A percentile compares a stretch with the other conserved stretches of the same genome.
phyloP scores from a whole-genome alignment of 2,329 filamentous ascomycete species.

The Bretziella fagacearum region DNA sequence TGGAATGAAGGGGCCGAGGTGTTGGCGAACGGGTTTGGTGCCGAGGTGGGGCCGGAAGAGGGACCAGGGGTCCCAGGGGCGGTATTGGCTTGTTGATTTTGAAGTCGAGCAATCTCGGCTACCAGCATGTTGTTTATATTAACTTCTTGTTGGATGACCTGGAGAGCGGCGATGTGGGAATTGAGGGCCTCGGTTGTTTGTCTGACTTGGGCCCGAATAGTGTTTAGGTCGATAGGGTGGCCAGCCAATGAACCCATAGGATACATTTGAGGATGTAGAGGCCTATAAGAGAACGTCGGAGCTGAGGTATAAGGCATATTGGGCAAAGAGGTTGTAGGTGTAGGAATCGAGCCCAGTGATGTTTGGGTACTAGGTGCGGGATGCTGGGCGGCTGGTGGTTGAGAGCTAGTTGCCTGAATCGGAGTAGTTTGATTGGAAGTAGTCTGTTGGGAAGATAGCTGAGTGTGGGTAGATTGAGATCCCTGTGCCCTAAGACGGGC shows the following conservation, averaged over 20 bases:
- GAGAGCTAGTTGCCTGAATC: not conserved
- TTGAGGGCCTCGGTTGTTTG: constrained; percentile 16
- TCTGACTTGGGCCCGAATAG: constrained; percentile 18
- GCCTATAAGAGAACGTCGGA: not conserved
- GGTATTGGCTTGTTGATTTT: constrained; percentile 24
- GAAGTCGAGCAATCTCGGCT: constrained; percentile 33
- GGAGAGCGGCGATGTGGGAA: constrained; percentile 21
- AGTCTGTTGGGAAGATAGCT: not conserved
- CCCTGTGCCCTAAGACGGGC: not conserved
- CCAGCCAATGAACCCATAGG: constrained; percentile 1
- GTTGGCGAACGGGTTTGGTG: constrained; percentile 10
- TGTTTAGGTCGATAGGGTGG: constrained; percentile 8
- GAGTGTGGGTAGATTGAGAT: not conserved
- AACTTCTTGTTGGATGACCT: constrained; percentile 48
- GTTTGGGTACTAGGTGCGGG: not conserved
- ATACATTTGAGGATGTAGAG: not conserved
- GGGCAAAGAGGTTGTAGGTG: not conserved
- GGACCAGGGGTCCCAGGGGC: constrained; percentile 43
- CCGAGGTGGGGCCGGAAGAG: constrained; percentile 23
- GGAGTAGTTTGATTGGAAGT: not conserved
- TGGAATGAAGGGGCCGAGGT: constrained; percentile 15
- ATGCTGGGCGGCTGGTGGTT: not conserved
- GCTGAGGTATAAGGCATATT: not conserved
- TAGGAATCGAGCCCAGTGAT: not conserved
- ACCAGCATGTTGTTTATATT: constrained; percentile 50